Conservation (phyloP, 352 stramenopile genomes). For the Phytophthora pseudosyringae region DNA sequence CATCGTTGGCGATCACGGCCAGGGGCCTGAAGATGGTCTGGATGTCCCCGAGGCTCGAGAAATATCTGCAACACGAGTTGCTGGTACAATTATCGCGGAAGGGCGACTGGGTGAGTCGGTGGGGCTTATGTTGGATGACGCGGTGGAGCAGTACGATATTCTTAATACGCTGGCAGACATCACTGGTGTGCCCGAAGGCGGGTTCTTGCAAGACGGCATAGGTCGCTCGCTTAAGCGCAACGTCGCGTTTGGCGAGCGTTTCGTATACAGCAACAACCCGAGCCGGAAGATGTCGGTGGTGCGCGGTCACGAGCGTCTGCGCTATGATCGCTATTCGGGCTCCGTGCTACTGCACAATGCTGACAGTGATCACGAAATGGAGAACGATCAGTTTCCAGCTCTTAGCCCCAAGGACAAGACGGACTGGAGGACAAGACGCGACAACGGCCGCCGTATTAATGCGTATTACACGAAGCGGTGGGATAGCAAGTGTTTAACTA, state of each 20-base stretch:
- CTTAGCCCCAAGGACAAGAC: conserved; percentile 24
- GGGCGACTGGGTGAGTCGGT: conserved; percentile 34
- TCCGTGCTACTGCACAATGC: conserved; percentile 51
- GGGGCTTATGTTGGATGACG: conserved; percentile 38
- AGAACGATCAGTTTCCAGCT: conserved; percentile 39
- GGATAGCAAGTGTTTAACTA: conserved; percentile 46
- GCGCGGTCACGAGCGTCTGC: conserved; percentile 41
- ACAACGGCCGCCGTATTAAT: conserved; percentile 46
- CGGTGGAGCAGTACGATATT: conserved; percentile 47
- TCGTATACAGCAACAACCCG: conserved; percentile 68
- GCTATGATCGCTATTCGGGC: conserved; percentile 50
- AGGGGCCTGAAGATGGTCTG: conserved; percentile 46
- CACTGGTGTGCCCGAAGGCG: conserved; percentile 37
- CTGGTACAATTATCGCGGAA: conserved; percentile 43
- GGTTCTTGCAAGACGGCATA: conserved; percentile 47
- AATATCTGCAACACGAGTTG: conserved; percentile 37
- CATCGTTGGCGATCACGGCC: conserved; percentile 58
- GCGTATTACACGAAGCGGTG: conserved; percentile 63
- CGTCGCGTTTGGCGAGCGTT: conserved; percentile 35
- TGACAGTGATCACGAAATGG: conserved; percentile 45
- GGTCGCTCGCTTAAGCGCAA: conserved; percentile 52
- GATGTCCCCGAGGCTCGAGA: conserved; percentile 40
- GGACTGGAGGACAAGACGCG: conserved; percentile 23
- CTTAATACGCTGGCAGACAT: conserved; percentile 53
- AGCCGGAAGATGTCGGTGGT: conserved; percentile 49